Evolutionary conservation across 2,329 filamentous ascomycete genomes (phyloP), one percentile per base, ranked within the genome.

Genomic region (Talaromyces piceae): DNA sequence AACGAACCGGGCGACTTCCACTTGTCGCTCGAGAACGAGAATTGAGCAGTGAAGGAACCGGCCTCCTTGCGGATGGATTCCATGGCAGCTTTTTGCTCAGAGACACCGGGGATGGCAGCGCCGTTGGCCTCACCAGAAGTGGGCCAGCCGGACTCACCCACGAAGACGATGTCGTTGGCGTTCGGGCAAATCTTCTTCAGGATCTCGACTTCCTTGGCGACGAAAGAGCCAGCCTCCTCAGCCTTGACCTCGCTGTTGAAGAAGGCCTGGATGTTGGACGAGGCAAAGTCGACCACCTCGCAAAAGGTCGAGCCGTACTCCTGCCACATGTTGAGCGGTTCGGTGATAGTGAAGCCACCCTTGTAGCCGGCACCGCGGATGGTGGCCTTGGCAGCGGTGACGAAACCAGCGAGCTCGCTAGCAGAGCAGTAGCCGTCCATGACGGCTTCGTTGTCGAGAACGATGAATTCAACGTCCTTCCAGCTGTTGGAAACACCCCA

Each of bases 71-170:
- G 72, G 66, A 97, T 91, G 52, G 80, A 80, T 57, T 78, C 67
- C 67, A 97, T 82, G 61, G 91, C 91, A 41, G 64, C 69, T 47
- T 73, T 73, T 79, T 97, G 91, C 74, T 91, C 75, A 1, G 65
- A 39, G 4, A 59, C 46, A 59, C 87, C 83, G 51, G 91, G 82
- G 61, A 87, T 75, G 53, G 90, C 90, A 18, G 65, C 65, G 54
- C 88, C 88, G 73, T 93, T 91, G 73, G 80, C 70, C 26, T 69
- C 61, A 66, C 91, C 91, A 6, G 67, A 59, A 49, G 75, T 83
- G 58, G 91, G 91, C 90, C 91, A 97, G 63, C 91, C 91, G 52
- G 86, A 87, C 83, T 97, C 91, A 74, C 91, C 88, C 76, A 88
- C 82, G 16, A 53, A 53, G 51, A 53, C 51, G 59, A 84, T 84